These are phyloP conservation scores for Candida methanosorbosa DNA, from an alignment of 805 yeast genomes.

Conservation along the genomic window DNA sequence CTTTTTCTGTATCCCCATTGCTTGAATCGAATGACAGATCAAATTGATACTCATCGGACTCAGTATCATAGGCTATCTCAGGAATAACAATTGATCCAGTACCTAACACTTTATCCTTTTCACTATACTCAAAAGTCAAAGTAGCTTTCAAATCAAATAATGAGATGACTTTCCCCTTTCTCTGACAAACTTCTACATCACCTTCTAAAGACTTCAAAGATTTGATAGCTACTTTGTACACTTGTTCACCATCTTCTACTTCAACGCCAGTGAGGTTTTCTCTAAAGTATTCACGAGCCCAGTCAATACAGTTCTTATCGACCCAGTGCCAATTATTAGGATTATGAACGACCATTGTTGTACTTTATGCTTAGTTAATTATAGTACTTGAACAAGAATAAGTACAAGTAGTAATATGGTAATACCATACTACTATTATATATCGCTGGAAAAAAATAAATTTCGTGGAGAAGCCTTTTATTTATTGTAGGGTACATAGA, in stretches of 20 bases:
- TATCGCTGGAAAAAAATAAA: too few species aligned
- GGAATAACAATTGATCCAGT: slow-evolving; percentile 77
- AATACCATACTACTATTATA: too few species aligned
- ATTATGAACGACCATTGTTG: slow-evolving; percentile 84
- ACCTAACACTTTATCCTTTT: slow-evolving; percentile 24
- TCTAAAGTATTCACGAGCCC: slow-evolving; percentile 76
- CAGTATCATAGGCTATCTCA: slow-evolving; percentile 90
- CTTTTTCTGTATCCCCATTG: slow-evolving; percentile 41
- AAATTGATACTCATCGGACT: slow-evolving; percentile 78
- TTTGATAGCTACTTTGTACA: slow-evolving; percentile 24
- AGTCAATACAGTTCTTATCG: slow-evolving; percentile 89
- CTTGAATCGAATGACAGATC: slow-evolving; percentile 55
- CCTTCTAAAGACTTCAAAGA: slow-evolving; percentile 67
- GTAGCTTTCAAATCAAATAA: slow-evolving; percentile 73
- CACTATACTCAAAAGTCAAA: slow-evolving; percentile 34
- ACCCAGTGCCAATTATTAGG: slow-evolving; percentile 99
- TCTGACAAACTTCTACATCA: slow-evolving; percentile 93
- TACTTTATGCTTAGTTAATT: too few species aligned
- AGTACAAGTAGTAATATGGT: too few species aligned
- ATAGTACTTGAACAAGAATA: too few species aligned
- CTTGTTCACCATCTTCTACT: slow-evolving; percentile 24
- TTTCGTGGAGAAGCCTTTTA: too few species aligned
- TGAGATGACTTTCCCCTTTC: slow-evolving; percentile 93
- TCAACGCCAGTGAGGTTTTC: slow-evolving; percentile 46
- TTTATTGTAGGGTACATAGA: not conserved